A percentile compares a stretch with the other conserved stretches of the same genome.
phyloP scores from a whole-genome alignment of 1,284 basidiomycete species.

The Microbotryum violaceum region DNA sequence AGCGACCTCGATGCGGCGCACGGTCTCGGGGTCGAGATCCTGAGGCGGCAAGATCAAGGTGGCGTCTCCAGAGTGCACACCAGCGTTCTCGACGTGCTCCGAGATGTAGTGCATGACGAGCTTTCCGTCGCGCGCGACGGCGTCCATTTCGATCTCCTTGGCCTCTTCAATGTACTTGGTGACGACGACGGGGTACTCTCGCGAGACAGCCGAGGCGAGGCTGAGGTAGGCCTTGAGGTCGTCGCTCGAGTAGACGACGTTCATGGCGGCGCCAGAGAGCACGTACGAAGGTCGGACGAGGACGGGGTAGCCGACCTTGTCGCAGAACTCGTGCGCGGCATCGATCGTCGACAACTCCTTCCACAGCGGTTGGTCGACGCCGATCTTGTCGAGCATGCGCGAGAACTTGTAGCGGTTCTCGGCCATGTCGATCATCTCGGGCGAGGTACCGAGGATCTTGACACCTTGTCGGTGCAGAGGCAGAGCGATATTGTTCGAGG shows the following conservation, averaged over 20 bases:
- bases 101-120: constrained; percentile 95
- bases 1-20: constrained; percentile 82
- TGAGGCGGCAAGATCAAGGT: constrained; percentile 96
- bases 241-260: constrained; percentile 74
- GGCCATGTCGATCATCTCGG: constrained; percentile 88
- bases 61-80: constrained; percentile 97
- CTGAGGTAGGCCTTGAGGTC: constrained; percentile 90
- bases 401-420: constrained; percentile 99
- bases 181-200: constrained; percentile 93
- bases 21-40: constrained; percentile 66
- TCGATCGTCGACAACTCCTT: constrained; percentile 80
- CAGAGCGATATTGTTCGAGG: constrained; percentile 97
- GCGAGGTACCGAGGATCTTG: constrained; percentile 93
- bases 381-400: constrained; percentile 84
- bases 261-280: constrained; percentile 98
- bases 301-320: constrained; percentile 83
- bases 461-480: constrained; percentile 84
- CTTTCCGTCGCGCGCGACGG: constrained; percentile 87
- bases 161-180: constrained; percentile 98
- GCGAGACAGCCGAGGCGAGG: constrained; percentile 89
- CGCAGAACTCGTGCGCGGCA: constrained; percentile 85
- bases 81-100: constrained; percentile 98
- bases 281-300: constrained; percentile 96
- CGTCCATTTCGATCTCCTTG: constrained; percentile 97
- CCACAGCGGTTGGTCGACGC: constrained; percentile 97